Evolutionary conservation across 345 rosid genomes (phyloP), one percentile per base, ranked within the genome.

Genomic region (Gossypium herbaceum): DNA sequence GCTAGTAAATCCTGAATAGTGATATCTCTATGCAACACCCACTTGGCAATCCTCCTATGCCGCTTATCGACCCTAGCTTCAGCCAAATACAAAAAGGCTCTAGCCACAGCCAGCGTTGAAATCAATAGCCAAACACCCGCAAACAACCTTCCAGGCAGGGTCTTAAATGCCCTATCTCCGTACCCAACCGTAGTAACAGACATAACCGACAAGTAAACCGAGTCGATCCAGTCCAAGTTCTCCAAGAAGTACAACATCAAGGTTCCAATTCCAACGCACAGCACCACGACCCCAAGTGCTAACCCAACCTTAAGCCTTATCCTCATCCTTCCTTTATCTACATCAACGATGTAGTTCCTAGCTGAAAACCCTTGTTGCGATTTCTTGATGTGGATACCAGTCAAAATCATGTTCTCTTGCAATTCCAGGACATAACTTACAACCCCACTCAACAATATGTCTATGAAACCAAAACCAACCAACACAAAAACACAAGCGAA

Each of bases 151-250:
- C 97, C 97, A 2, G 80, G 25, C 16, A 86, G 68, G 2, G 93
- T 87, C 71, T 83, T 82, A 68, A 89, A 91, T 7, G 93, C 97
- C 57, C 82, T 74, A 64, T 91, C 93, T 2, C 92, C 93, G 17
- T 86, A 91, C 3, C 97, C 97, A 19, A 91, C 93, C 0, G 97
- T 89, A 0, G 93, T 91, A 0, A 91, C 93, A 9, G 94, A 89
- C 91, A 89, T 88, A 60, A 91, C 94, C n/a, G 97, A 84, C 77
- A 89, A 76, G 73, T 91, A 91, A 78, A 91, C 75, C 34, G 94
- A 87, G 69, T 91, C 94, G 19, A 89, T 52, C 74, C 86, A 85
- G 61, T 69, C 85, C 73, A 91, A 68, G 3, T 45, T 85, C 75
- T 91, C 97, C 71, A 89, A 81, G 50, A 84, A 88, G 73, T 75